Percentiles rank a stretch among this genome's conserved stretches.
phyloP scores from a whole-genome alignment of 164 flowering plant species.

The Magnolia changhungtana region DNA sequence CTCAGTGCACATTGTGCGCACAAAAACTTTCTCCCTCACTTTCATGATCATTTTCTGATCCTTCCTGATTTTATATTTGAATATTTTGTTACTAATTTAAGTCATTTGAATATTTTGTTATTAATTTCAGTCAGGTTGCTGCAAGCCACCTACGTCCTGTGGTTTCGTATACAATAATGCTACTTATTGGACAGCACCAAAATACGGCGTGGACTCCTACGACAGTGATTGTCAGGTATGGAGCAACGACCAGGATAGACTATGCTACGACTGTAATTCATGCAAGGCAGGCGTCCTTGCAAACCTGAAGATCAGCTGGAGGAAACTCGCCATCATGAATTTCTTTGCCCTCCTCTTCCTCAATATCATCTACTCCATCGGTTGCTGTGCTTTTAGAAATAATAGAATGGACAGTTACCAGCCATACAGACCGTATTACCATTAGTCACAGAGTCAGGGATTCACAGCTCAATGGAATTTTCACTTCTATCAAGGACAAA shows the following conservation, averaged over 20 bases:
- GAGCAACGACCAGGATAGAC: constrained; percentile 21
- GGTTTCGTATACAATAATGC: constrained; percentile 19
- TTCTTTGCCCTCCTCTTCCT: constrained; percentile 20
- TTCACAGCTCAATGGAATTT: too few relatives aligned
- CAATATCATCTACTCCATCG: constrained; percentile 16
- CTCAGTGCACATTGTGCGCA: too few relatives aligned
- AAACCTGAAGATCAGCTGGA: constrained; percentile 35
- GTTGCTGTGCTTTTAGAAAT: constrained; percentile 23
- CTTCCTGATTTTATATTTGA: too few relatives aligned
- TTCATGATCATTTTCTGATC: too few relatives aligned
- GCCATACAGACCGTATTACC: too few relatives aligned
- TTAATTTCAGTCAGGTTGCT: constrained; percentile 28
- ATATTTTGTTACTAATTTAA: too few relatives aligned
- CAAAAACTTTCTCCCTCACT: too few relatives aligned
- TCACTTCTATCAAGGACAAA: too few relatives aligned
- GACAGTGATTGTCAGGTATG: constrained; percentile 27
- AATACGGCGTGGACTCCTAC: constrained; percentile 11
- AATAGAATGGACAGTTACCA: constrained; percentile 1
- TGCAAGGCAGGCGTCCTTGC: constrained; percentile 49
- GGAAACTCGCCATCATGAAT: constrained; percentile 22
- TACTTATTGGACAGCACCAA: constrained; percentile 19
- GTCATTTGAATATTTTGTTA: neutral
- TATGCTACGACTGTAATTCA: constrained; percentile 39
- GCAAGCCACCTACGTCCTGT: constrained; percentile 31
- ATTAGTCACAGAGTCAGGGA: too few relatives aligned